Evolutionary conservation across 352 stramenopile genomes (phyloP), one percentile per base, ranked within the genome.

Genomic region (Plasmopara muralis): DNA sequence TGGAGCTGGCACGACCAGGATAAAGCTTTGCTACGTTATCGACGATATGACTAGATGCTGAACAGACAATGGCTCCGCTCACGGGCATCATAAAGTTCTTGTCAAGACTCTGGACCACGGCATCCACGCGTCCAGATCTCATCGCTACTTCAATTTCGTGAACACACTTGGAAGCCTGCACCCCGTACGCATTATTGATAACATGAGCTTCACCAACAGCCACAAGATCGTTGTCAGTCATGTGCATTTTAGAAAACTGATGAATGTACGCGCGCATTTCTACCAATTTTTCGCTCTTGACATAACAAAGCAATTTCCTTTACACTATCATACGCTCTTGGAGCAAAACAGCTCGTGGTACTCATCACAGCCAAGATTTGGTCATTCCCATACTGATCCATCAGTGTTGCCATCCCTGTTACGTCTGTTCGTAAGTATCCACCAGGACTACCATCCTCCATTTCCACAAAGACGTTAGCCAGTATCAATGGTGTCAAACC

Each of bases 71-170:
- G n/a, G 85, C 73, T 16, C 88, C 91, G 25, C 93, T 96, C 0
- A 99, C 96, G 2, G 96, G 96, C 39, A 99, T 91, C 48, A 99
- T 68, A 67, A 99, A 99, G 69, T 99, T 99, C 67, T 99, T 99
- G 77, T 99, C 97, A 2, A 97, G 98, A 57, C 87, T 98, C 62
- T 98, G 97, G 28, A 99, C 91, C 40, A 99, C 84, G 7, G 90
- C 89, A 74, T 99, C 96, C 6, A 99, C 96, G 35, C 93, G 79
- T 5, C 93, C 95, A 25, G 90, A 70, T 13, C 85, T 84, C 68
- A 95, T 85, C 33, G 79, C 79, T 15, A 93, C 61, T 66, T 97
- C 96, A 29, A 98, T 74, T 14, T 95, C 65, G 64, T 98, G 94
- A 65, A 86, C 86, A 43, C 91, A 98, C 51, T 86, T 84, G 49